phyloP scores from a whole-genome alignment of 2,329 filamentous ascomycete genomes.

The Falciphora oryzae region DNA sequence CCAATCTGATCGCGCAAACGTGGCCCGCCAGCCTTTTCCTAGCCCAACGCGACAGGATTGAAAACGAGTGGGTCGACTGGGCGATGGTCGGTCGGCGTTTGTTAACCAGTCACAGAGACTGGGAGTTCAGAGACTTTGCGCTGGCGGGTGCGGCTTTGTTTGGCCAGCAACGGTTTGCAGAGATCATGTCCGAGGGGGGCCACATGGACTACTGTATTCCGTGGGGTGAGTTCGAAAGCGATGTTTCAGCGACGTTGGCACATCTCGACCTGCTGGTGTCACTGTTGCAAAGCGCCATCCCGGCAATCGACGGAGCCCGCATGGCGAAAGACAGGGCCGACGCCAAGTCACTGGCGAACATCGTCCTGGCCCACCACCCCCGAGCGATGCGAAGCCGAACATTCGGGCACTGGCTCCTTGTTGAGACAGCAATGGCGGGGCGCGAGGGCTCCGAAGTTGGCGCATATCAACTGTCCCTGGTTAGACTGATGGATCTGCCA shows the following conservation, averaged over 20 bases:
- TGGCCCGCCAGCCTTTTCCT: no score
- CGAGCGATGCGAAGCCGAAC: not conserved
- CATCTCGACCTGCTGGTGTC: slow-evolving; percentile 2
- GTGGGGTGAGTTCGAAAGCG: not conserved
- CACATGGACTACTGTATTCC: not conserved
- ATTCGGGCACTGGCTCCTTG: not conserved
- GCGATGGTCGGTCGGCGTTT: not conserved
- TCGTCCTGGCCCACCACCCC: not conserved
- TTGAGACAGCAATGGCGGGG: not conserved
- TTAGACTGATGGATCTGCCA: not conserved
- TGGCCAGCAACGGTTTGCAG: not conserved
- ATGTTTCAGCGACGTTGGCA: not conserved
- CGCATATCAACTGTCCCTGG: not conserved
- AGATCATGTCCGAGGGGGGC: not conserved
- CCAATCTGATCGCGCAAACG: no score
- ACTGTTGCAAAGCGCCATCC: not conserved
- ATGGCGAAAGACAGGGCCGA: slow-evolving; percentile 3
- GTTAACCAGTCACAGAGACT: not conserved
- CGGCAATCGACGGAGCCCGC: not conserved
- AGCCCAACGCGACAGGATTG: no score
- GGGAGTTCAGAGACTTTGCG: not conserved
- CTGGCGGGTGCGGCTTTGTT: not conserved
- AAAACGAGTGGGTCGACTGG: not conserved
- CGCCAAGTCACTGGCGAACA: slow-evolving; percentile 1
- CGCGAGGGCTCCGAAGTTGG: not conserved